Evolutionary conservation across 202 grass and related monocot species (phyloP), one percentile per base, ranked within the genome.

Genomic region (Digitaria exilis): DNA sequence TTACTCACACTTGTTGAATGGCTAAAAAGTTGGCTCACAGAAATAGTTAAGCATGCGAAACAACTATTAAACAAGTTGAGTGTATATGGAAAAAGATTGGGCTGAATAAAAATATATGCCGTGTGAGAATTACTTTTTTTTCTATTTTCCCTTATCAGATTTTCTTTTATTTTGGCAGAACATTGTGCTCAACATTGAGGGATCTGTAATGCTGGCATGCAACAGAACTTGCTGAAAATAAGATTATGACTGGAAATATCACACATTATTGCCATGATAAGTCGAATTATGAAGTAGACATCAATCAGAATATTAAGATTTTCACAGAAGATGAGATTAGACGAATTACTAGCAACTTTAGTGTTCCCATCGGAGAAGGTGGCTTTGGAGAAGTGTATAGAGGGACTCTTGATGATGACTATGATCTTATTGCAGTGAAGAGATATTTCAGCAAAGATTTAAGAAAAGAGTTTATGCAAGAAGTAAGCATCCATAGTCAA

Each of bases 311-410:
- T 10, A 45, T 68, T 57, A 84, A 8, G 35, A 32, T 18, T 57
- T 84, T 84, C 50, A 76, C 48, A 3, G 61, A 84, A 55, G 25
- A 58, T 46, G 72, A 76, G 18, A 68, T 84, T 14, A 13, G 46
- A 24, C 31, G 28, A 32, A 56, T 76, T 45, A 84, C 72, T 10
- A 68, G 4, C 12, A 84, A 76, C 35, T 76, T 66, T 42, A 67
- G 35, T 49, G 68, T 21, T 76, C 72, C 5, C 0, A 84, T 84
- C 1, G 72, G 82, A 69, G 34, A 84, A 59, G 82, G 73, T 77
- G 73, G 62, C 1, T 84, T 84, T 59, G 73, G 73, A 69, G 50
- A 77, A 59, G 82, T 84, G 0, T 77, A 45, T 35, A 77, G 0
- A 46, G 73, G 73, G 4, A 30, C 0, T 1, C 35, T 84, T 67